Evolutionary conservation across 805 yeast species (phyloP), one percentile per base, ranked within the genome.

Genomic region (Debaryomyces tyrocola): DNA sequence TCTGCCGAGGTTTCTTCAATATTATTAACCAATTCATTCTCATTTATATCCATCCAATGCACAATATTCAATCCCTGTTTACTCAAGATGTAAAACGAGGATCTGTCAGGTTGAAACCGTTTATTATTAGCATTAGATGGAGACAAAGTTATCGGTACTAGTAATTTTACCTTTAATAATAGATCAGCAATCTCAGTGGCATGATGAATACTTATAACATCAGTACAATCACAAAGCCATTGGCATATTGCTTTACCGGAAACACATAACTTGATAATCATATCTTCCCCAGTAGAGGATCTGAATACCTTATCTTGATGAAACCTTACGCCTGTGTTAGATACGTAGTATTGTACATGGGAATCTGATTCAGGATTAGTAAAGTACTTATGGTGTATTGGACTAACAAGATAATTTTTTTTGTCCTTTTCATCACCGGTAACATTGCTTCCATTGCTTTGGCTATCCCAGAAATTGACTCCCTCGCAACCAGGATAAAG

Each of bases 201-300:
- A 48, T 82, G 87, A 10, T 68, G 66, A 0, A 65, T 59, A 43
- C 74, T 74, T 53, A 83, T 61, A 1, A 84, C 70, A 57, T 88
- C 94, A 0, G 96, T 87, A 58, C 97, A 90, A 52, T 92, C 98
- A 80, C 85, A 75, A 6, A 92, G 58, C 96, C 96, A 92, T 58
- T 90, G 97, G 64, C 83, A 77, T 0, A 85, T 69, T 0, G 94
- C 85, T 55, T 86, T 86, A 0, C 97, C 95, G 1, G 87, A 77
- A 50, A 88, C 75, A 44, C 82, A 77, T 54, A 74, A 75, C n/a
- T 73, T 66, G 2, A 75, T 57, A 1, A 27, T 50, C 1, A 55
- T 47, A 1, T 57, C 56, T 20, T 56, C 45, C 24, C 45, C 53
- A 10, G 46, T 37, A 2, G 51, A 41, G 4, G 52, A 46, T 9